Evolutionary conservation across 257 asterid genomes (phyloP).

Genomic region (Salvia hispanica): DNA sequence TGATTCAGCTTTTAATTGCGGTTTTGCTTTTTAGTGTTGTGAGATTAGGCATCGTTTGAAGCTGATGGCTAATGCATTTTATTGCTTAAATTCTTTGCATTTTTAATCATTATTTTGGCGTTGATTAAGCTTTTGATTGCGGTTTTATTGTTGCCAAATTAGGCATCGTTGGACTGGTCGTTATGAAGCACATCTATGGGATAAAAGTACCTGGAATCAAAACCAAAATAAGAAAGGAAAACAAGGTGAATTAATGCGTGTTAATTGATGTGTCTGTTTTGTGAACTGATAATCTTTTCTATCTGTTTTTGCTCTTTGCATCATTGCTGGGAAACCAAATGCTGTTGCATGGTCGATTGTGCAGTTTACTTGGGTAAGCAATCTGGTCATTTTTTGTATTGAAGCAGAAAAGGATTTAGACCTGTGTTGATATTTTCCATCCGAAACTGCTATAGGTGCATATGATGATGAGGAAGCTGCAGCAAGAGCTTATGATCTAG

Average conservation of each 20-base stretch:
- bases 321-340: constrained; percentile 42
- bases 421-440: constrained; percentile 29
- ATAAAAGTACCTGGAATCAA: constrained; percentile 98
- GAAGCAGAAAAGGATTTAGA: constrained; percentile 10
- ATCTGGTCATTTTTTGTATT: constrained; percentile 30
- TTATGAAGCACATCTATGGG: constrained; percentile 99
- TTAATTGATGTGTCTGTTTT: constrained; percentile 24
- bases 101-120: constrained; percentile 9
- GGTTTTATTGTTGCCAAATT: constrained; percentile 35
- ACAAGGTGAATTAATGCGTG: constrained; percentile 61
- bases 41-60: constrained; percentile 89
- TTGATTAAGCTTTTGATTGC: constrained; percentile 27
- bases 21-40: constrained; percentile 26
- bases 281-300: constrained; percentile 34
- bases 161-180: constrained; percentile 99
- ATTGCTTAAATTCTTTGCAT: not conserved
- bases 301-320: constrained; percentile 34
- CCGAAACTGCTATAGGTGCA: constrained; percentile 61
- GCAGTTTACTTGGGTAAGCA: constrained; percentile 96
- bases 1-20: constrained; percentile 28
- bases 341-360: constrained; percentile 40
- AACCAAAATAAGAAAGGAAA: constrained; percentile 97
- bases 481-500: constrained; percentile 98
- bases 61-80: too few species aligned
- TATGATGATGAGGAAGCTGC: constrained; percentile 99